Evolutionary conservation across 1,284 basidiomycete genomes (phyloP).

Genomic region (Omphalotus olearius): DNA sequence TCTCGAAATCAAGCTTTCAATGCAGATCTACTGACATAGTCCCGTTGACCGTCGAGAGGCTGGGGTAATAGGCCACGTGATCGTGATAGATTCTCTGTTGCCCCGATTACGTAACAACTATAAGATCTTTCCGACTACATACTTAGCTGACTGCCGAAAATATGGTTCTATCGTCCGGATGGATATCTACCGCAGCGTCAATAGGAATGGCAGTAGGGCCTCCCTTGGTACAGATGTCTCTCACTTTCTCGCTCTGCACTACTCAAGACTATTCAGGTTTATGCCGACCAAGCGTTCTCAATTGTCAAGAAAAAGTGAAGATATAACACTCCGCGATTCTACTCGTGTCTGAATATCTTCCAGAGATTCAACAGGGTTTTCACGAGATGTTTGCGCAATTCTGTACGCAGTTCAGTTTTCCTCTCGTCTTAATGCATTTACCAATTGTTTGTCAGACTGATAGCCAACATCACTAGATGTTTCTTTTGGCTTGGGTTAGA

Average conservation of each 20-base stretch:
- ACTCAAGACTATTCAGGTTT: slow-evolving; percentile 39
- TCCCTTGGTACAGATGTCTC: slow-evolving; percentile 44
- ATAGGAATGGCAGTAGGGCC: slow-evolving; percentile 72
- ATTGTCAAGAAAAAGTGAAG: slow-evolving; percentile 67
- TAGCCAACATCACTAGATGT: slow-evolving; percentile 81
- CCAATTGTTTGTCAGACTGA: slow-evolving; percentile 40
- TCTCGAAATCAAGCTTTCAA: too few species aligned
- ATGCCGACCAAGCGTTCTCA: slow-evolving; percentile 73
- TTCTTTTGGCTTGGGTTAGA: slow-evolving; percentile 80
- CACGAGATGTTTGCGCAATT: slow-evolving; percentile 77
- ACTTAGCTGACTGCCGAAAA: too few species aligned
- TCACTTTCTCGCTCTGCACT: not conserved
- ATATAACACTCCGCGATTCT: slow-evolving; percentile 1
- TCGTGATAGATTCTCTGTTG: too few species aligned
- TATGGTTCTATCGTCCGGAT: slow-evolving; percentile 22
- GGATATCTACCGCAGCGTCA: slow-evolving; percentile 56
- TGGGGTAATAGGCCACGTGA: too few species aligned
- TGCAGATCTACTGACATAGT: too few species aligned
- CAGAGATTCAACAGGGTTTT: slow-evolving; percentile 84
- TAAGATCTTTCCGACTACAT: too few species aligned
- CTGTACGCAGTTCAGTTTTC: slow-evolving; percentile 40
- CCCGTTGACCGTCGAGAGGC: too few species aligned
- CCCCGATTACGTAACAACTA: too few species aligned
- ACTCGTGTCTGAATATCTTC: not conserved
- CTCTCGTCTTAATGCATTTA: not conserved